Percentiles rank a stretch among this genome's conserved stretches.
phyloP scores from a whole-genome alignment of 2,329 filamentous ascomycete genomes.

The Beauveria asiatica region DNA sequence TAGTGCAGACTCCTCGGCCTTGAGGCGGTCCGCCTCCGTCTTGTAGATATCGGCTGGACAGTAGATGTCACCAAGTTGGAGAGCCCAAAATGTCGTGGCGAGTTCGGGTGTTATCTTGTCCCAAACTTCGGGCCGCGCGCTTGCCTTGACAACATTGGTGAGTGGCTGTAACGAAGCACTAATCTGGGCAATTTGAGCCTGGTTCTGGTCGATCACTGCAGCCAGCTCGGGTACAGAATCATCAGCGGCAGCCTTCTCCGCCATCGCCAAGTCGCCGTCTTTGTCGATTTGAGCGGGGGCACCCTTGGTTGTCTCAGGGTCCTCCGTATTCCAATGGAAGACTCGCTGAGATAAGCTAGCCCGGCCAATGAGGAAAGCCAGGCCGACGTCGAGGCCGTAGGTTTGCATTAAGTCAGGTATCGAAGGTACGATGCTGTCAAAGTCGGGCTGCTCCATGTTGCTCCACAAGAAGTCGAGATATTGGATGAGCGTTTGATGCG shows the following conservation, averaged over 20 bases:
- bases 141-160: slow-evolving; percentile 56
- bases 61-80: slow-evolving; percentile 73
- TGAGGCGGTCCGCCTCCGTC: slow-evolving; percentile 60
- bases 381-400: slow-evolving; percentile 68
- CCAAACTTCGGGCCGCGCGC: slow-evolving; percentile 56
- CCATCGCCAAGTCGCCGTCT: slow-evolving; percentile 52
- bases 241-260: slow-evolving; percentile 23
- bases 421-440: slow-evolving; percentile 69
- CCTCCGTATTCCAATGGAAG: slow-evolving; percentile 32
- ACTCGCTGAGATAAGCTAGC: slow-evolving; percentile 63
- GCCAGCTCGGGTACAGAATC: slow-evolving; percentile 20
- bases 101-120: slow-evolving; percentile 68
- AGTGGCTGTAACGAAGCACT: slow-evolving; percentile 53
- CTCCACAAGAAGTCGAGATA: slow-evolving; percentile 83
- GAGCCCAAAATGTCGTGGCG: slow-evolving; percentile 86
- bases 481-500: slow-evolving; percentile 75
- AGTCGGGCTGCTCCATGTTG: slow-evolving; percentile 67
- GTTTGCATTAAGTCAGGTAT: slow-evolving; percentile 65
- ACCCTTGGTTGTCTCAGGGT: slow-evolving; percentile 22
- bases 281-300: slow-evolving; percentile 30
- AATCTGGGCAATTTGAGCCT: slow-evolving; percentile 18
- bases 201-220: slow-evolving; percentile 23
- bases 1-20: slow-evolving; percentile 57
- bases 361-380: slow-evolving; percentile 80
- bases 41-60: slow-evolving; percentile 72